Base-by-base conservation (phyloP, 306 rosid genomes). In the Cyclanthera cordifolia region DNA sequence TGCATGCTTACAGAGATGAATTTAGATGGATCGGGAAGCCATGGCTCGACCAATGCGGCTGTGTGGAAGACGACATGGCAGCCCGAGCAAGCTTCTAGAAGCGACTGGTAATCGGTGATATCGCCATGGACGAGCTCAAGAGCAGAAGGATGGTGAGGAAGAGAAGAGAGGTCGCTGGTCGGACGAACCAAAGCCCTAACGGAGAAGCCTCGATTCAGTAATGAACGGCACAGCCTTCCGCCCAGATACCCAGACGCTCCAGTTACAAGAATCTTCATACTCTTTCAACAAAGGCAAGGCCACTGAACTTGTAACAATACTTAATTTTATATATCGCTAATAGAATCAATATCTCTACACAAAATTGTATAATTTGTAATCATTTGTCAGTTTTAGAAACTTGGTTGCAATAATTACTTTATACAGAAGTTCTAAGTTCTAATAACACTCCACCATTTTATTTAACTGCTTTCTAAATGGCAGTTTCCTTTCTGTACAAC, bases 191-290 rank as follows among this genome's bases (percentile, higher is more conserved):
- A 79, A 39, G 84, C 87, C 30, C 93, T 80, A 19, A 93, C 79
- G 53, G 94, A 61, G 83, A 82, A 76, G 15, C 94, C 91, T 50
- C 73, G 79, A 4, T 47, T 82, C 54, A 85, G 71, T 14, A 93
- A 88, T 3, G 80, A 80, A 63, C 70, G 67, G 64, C 98, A 89
- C 20, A 93, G 81, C 79, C 80, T 84, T 8, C 98, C 98, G 0
- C 96, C 98, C 0, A 89, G 74, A 78, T 79, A 89, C 66, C 98
- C 96, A 14, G 95, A 86, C 50, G 96, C 96, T 30, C 98, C 98
- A 56, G 95, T 93, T 34, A 93, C 88, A 19, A 83, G 64, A 27
- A 84, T 45, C 75, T 76, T 81, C 95, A 83, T 86, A 21, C 45
- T 59, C n/a, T 23, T 3, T 2, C 64, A 13, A 17, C 41, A 30